Conservation (phyloP, 768 basidiomycete species). For the Polyporus arcularius region DNA sequence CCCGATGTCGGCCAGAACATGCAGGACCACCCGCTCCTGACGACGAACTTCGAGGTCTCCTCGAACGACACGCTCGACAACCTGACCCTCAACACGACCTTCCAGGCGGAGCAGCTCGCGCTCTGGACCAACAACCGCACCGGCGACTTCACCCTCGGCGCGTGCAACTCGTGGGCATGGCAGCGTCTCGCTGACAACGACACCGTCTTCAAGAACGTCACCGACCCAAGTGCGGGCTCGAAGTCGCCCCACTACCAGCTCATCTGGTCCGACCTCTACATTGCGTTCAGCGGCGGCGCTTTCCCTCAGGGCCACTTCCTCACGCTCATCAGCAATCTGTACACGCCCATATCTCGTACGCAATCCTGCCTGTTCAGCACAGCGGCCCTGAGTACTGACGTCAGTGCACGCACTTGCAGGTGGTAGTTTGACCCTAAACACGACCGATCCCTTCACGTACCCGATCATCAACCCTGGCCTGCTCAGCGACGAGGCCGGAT, state of each 20-base stretch:
- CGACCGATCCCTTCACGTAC: conserved; percentile 15
- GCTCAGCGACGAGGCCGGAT: conserved; percentile 4
- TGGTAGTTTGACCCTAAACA: conserved; percentile 9
- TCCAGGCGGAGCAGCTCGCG: background rate
- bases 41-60: background rate
- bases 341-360: conserved; percentile 12
- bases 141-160: background rate
- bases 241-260: conserved; percentile 14
- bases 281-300: background rate
- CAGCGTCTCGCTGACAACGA: conserved; percentile 9
- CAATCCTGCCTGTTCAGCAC: background rate
- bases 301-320: conserved; percentile 3
- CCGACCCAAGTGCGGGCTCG: conserved; percentile 19
- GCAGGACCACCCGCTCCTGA: conserved; percentile 5
- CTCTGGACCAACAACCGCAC: conserved; percentile 1
- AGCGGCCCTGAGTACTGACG: background rate
- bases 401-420: background rate
- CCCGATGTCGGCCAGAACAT: conserved; percentile 38
- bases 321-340: background rate
- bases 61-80: background rate
- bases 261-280: background rate
- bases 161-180: background rate
- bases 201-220: background rate
- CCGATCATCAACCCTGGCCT: conserved; percentile 17
- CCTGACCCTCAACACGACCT: background rate